phyloP scores from a whole-genome alignment of 139 green algal species.

The Chlorella sp. region DNA sequence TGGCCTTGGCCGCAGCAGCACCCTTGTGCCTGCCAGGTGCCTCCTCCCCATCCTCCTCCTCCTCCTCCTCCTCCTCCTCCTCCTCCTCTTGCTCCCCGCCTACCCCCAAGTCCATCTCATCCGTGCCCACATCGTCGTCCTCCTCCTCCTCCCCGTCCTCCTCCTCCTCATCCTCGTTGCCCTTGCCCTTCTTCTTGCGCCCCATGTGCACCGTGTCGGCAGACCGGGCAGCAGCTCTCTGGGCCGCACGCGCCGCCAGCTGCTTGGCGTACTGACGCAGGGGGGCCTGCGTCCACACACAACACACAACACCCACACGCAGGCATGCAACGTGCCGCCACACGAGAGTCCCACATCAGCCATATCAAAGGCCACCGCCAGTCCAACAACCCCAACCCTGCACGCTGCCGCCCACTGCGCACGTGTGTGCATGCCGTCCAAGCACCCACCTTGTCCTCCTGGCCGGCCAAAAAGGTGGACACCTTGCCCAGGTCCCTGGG shows the following conservation, averaged over 20 bases:
- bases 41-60: conserved; percentile 12
- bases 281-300: conserved; percentile 50
- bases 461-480: neutral
- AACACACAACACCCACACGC: no score
- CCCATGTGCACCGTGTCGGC: conserved; percentile 9
- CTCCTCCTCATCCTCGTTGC: neutral
- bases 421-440: no score
- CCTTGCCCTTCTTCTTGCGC: neutral
- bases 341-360: no score
- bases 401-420: no score
- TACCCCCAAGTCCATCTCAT: neutral
- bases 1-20: neutral
- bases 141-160: neutral
- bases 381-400: no score
- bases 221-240: conserved; percentile 35
- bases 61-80: conserved; percentile 16
- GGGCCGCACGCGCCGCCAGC: conserved; percentile 36
- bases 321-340: no score
- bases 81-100: conserved; percentile 16
- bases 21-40: neutral
- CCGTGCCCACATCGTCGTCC: neutral
- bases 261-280: conserved; percentile 43
- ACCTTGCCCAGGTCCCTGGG: neutral
- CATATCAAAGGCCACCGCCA: no score
- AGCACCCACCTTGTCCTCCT: neutral